Base-by-base conservation (phyloP, 805 yeast species). In the Phaffomyces antillensis region DNA sequence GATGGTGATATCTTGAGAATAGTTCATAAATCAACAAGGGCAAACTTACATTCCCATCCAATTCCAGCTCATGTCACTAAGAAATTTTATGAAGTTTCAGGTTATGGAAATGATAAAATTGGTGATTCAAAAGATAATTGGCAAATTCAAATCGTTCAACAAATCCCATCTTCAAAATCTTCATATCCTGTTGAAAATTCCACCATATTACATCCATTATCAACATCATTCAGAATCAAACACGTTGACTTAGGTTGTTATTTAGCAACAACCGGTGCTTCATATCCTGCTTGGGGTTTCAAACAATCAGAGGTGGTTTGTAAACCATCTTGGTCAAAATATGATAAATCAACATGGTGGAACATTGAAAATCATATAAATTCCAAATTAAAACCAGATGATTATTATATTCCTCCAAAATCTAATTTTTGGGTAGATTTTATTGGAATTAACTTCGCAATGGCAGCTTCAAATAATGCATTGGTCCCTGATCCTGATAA, bases 111-210 rank as follows among this genome's bases (percentile, higher is more conserved):
- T 51, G 72, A 75, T 40, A 70, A 75, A 0, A 61, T 79, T 48
- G 91, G 93, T 49, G 98, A 91, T 58, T 63, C 63, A 5, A 85
- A 86, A 58, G 97, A 90, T 61, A 83, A 93, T 64, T 93, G 99
- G 99, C 68, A 83, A 34, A 70, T 91, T 37, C 96, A 91, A 66
- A 73, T 93, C 52, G 85, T 79, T 45, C 77, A 77, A 39, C 91
- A 85, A 60, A 54, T 52, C 9, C 37, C 40, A n/a, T 70, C 59
- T 11, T 28, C 47, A 2, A 67, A 53, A 43, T 40, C 40, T 59
- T 73, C 43, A 62, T 76, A 15, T 53, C 71, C 47, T 43, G 73
- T 73, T 37, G 59, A 67, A 40, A 86, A 85, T 61, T 71, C 72
- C 45, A 56, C 61, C 7, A 72, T 73, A 48, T 38, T 86, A 10